Base-by-base conservation (phyloP, 1,284 basidiomycete genomes). In the Trichosporon asahii region DNA sequence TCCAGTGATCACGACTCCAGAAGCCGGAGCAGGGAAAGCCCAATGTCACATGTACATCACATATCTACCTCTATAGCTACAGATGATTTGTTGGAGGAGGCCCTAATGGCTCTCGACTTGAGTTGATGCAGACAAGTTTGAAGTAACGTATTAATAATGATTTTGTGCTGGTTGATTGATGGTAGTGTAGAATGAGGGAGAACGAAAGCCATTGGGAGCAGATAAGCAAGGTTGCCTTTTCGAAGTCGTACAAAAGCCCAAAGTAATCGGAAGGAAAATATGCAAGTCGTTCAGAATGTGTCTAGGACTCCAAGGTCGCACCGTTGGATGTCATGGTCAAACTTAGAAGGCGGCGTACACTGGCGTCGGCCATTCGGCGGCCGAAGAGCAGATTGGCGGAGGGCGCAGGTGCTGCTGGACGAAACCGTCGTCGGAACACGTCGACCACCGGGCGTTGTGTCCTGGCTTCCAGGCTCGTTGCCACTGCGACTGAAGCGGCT, bases 11-110 rank as follows among this genome's bases (percentile, higher is more conserved):
- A 18, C 4, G 2, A 6, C 11, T 33, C n/a, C 27, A 31, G 29
- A 29, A 31, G 3, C 27, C 15, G 7, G 27, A 3, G 27, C 3
- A 25, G 11, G 55, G 27, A 27, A 27, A 61, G n/a, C 29, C 18
- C 57, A 61, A 61, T 31, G 27, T 61, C 57, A 61, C 57, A 61
- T 63, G 63, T 70, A 70, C 69, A 70, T 66, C 69, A 64, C 57
- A 61, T 25, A 29, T 67, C 69, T 70, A 67, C 69, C 66, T 70
- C 69, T 70, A 70, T 70, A 70, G 69, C 69, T 70, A 70, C 69
- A 70, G 53, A 61, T 61, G 57, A n/a, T 61, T 61, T 11, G 29
- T 61, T 60, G 33, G 29, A 44, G 68, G 35, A 31, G 57, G 18
- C 57, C 15, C 25, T 8, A 49, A 31, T 44, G 53, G 44, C 65